phyloP scores from a whole-genome alignment of 768 basidiomycete genomes.

The Panus rudis region DNA sequence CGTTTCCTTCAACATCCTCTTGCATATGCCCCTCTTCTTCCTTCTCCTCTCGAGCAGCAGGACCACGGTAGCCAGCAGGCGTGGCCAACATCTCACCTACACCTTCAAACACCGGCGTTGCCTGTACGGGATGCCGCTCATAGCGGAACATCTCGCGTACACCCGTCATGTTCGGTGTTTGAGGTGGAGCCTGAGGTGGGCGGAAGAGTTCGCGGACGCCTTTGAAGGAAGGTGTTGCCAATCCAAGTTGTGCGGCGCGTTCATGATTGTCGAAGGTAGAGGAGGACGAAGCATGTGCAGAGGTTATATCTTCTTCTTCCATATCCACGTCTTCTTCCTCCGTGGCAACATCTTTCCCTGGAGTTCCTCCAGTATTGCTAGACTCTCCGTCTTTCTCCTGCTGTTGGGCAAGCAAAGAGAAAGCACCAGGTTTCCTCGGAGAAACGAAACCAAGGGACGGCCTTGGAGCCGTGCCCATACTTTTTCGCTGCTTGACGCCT shows the following conservation, averaged over 20 bases:
- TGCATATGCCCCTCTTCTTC: conserved; percentile 6
- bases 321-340: conserved; percentile 12
- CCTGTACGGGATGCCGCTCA: conserved; percentile 12
- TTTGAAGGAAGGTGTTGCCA: conserved; percentile 19
- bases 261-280: conserved; percentile 19
- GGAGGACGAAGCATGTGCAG: conserved; percentile 3
- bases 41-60: conserved; percentile 1
- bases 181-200: conserved; percentile 5
- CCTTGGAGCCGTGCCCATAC: conserved; percentile 19
- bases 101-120: conserved; percentile 22
- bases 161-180: conserved; percentile 30
- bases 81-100: conserved; percentile 26
- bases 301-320: conserved; percentile 2
- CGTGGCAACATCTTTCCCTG: conserved; percentile 16
- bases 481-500: conserved; percentile 29
- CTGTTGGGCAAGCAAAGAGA: conserved; percentile 16
- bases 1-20: conserved; percentile 9
- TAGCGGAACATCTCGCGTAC: conserved; percentile 24
- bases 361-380: conserved; percentile 2
- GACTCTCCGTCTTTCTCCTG: conserved; percentile 11
- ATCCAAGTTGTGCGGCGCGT: conserved; percentile 15
- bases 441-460: conserved; percentile 11
- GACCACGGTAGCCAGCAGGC: conserved; percentile 13
- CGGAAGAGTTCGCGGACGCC: conserved; percentile 29
- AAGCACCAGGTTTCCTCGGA: conserved; percentile 17